Conservation (phyloP, 305 asterid genomes). For the Euphrasia arctica region DNA sequence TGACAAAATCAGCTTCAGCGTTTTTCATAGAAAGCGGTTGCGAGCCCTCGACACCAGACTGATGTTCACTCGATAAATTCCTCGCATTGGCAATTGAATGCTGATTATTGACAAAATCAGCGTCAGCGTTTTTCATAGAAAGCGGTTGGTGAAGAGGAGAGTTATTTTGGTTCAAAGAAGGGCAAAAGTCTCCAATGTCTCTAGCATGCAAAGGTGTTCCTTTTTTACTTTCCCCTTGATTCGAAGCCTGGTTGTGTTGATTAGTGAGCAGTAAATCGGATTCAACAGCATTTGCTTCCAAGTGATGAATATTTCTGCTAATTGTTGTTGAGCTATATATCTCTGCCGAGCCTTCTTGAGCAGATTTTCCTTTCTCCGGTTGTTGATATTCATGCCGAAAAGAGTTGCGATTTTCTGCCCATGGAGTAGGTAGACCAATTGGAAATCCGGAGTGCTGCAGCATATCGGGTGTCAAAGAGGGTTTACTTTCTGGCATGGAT, state of each 20-base stretch:
- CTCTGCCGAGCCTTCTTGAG: slow-evolving; percentile 28
- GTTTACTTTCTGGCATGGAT: slow-evolving; percentile 29
- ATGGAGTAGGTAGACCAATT: background rate
- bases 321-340: slow-evolving; percentile 22
- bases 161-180: slow-evolving; percentile 37
- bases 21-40: too few species aligned
- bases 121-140: slow-evolving; percentile 33
- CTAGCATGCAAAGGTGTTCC: slow-evolving; percentile 21
- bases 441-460: background rate
- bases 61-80: too few species aligned
- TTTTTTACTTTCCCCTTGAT: background rate
- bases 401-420: slow-evolving; percentile 19
- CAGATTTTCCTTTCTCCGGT: slow-evolving; percentile 24
- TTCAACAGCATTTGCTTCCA: slow-evolving; percentile 16
- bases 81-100: slow-evolving; percentile 40
- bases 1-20: too few species aligned
- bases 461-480: slow-evolving; percentile 20
- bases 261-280: background rate
- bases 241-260: slow-evolving; percentile 3
- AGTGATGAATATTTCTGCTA: slow-evolving; percentile 21
- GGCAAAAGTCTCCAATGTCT: slow-evolving; percentile 28
- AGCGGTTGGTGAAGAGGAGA: slow-evolving; percentile 34
- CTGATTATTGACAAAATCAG: slow-evolving; percentile 26
- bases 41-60: too few species aligned
- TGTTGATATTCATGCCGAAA: slow-evolving; percentile 29